Evolutionary conservation across 2,329 filamentous ascomycete genomes (phyloP).

Genomic region (Penicillium glabrum): DNA sequence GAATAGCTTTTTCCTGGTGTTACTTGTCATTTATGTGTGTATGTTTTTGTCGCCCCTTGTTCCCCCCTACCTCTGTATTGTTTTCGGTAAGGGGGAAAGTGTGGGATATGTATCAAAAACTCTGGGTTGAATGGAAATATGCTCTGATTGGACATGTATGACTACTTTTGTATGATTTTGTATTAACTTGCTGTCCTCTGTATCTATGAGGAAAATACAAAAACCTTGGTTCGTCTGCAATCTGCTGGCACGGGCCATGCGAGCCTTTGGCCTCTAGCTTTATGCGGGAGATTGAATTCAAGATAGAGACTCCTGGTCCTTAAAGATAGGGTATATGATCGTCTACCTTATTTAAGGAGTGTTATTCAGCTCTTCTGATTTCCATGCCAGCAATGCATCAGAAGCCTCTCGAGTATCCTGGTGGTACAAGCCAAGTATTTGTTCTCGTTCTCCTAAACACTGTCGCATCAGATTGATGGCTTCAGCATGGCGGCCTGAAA

Average conservation of each 20-base stretch:
- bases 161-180: background rate
- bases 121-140: conserved; percentile 25
- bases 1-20: conserved; percentile 15
- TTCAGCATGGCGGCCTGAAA: too few species aligned
- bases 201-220: background rate
- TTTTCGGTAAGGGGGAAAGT: conserved; percentile 6
- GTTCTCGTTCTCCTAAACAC: too few species aligned
- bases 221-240: background rate
- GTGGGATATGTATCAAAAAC: conserved; percentile 20
- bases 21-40: conserved; percentile 18
- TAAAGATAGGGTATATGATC: too few species aligned
- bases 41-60: background rate
- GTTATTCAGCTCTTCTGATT: too few species aligned
- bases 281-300: too few species aligned
- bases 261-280: too few species aligned
- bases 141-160: background rate
- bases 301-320: too few species aligned
- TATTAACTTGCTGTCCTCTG: background rate
- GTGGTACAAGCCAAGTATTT: too few species aligned
- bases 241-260: background rate
- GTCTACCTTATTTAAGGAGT: too few species aligned
- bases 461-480: too few species aligned
- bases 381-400: too few species aligned
- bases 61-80: background rate
- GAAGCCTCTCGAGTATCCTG: too few species aligned